Evolutionary conservation across 306 rosid genomes (phyloP).

Genomic region (Castanea crenata): DNA sequence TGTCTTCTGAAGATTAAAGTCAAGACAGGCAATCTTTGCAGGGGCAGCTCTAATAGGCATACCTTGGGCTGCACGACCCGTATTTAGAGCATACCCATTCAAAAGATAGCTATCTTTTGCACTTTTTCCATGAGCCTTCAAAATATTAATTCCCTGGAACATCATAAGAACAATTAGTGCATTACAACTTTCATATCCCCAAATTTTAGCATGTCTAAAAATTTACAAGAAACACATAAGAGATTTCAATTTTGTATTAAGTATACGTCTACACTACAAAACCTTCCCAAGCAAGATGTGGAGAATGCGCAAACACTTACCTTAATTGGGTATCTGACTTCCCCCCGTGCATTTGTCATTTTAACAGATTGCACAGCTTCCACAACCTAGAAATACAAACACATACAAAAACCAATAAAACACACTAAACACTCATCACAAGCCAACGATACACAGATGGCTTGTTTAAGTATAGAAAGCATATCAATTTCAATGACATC

Average conservation of each 20-base stretch:
- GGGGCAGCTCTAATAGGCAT: slow-evolving; percentile 94
- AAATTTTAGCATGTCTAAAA: background rate
- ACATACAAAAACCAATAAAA: slow-evolving; percentile 3
- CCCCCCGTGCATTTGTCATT: slow-evolving; percentile 94
- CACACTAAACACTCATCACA: background rate
- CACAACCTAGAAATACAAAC: slow-evolving; percentile 62
- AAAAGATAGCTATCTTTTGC: slow-evolving; percentile 87
- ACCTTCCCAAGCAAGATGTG: background rate
- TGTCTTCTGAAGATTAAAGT: slow-evolving; percentile 98
- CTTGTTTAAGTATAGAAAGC: background rate
- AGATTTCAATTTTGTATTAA: background rate
- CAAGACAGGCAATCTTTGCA: slow-evolving; percentile 93
- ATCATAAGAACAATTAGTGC: slow-evolving; percentile 5
- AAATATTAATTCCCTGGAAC: slow-evolving; percentile 79
- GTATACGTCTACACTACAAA: background rate
- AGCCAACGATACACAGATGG: background rate
- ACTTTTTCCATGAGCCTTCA: slow-evolving; percentile 98
- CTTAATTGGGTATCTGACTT: slow-evolving; percentile 92
- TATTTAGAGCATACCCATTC: slow-evolving; percentile 92
- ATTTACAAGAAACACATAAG: background rate
- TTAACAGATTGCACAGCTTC: slow-evolving; percentile 89
- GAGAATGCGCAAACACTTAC: slow-evolving; percentile 34
- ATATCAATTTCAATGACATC: background rate
- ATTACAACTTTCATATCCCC: background rate
- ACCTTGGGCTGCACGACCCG: slow-evolving; percentile 98